Base-by-base conservation (phyloP, 23 red algal species). In the Gracilaria domingensis region DNA sequence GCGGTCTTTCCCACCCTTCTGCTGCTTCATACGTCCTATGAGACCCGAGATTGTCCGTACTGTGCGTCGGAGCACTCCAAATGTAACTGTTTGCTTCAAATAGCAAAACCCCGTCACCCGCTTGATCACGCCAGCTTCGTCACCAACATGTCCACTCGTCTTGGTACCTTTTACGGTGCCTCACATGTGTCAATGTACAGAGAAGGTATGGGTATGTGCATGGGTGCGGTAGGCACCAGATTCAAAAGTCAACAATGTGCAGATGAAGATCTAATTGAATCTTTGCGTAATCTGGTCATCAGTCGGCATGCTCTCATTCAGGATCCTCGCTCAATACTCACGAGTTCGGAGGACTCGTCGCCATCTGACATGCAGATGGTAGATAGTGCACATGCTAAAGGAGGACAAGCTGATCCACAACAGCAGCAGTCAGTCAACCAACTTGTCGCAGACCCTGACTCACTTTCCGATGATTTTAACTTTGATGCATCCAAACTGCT, bases 271-370 rank as follows among this genome's bases (percentile, higher is more conserved):
- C 45, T 77, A 77, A 30, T 77, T 11, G 34, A 77, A 8, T n/a
- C 40, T 12, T 77, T 77, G 21, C 72, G 72, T 49, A 50, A 6
- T 30, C 5, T 77, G 45, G 72, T 34, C 42, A 77, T 77, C 38
- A 49, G 40, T 51, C 72, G 72, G 26, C 72, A 77, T 30, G 72
- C 72, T 50, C 72, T 77, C 8, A 77, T 77, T 50, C 72, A 77
- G 28, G 39, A 77, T 50, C 72, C 72, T 4, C 40, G 12, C 28
- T 51, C 72, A 45, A 16, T 23, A 0, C 72, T 77, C 21, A 25
- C 72, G 5, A 77, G 6, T 2, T 51, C 38, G 39, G 30, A 77
- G 36, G 72, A 77, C 45, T 51, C 14, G 23, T 11, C 38, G 11
- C 40, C 38, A 30, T 21, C 72, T 5, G 40, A 28, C 3, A 28